These are phyloP conservation scores for Gynandropsis gynandra DNA, from an alignment of 345 rosid genomes.

Conservation along the genomic window DNA sequence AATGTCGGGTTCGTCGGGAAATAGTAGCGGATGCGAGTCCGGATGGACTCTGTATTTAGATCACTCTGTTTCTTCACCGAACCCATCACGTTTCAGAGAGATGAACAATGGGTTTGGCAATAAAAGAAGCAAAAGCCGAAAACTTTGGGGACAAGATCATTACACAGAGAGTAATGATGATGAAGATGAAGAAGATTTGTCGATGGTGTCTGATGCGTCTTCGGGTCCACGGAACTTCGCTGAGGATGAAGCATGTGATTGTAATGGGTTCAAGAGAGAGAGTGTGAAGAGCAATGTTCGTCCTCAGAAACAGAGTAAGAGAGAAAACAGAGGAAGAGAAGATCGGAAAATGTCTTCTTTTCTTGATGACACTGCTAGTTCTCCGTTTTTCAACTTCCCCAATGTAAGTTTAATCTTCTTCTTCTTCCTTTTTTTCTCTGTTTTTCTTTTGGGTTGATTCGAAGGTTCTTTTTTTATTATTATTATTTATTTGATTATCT, in stretches of 20 bases:
- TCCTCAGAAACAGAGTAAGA: constrained; percentile 31
- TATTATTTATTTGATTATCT: neutral
- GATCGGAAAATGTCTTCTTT: constrained; percentile 36
- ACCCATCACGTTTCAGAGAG: constrained; percentile 23
- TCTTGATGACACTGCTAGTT: constrained; percentile 92
- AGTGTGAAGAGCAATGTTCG: constrained; percentile 16
- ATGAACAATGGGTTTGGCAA: constrained; percentile 18
- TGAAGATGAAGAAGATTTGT: constrained; percentile 68
- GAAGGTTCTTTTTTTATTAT: neutral
- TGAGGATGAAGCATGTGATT: constrained; percentile 32
- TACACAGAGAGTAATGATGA: constrained; percentile 25
- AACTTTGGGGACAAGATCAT: constrained; percentile 19
- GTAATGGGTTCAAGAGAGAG: constrained; percentile 1
- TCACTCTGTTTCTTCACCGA: constrained; percentile 45
- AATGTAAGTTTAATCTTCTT: constrained; percentile 40
- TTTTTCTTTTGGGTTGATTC: constrained; percentile 1
- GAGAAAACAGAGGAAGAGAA: constrained; percentile 33
- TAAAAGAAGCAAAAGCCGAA: constrained; percentile 15
- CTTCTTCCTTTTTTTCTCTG: no score
- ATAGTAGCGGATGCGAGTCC: constrained; percentile 84
- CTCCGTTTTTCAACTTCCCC: constrained; percentile 50
- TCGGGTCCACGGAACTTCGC: constrained; percentile 80
- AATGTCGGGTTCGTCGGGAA: constrained; percentile 46
- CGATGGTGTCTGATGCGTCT: constrained; percentile 97
- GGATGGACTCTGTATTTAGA: constrained; percentile 98